phyloP scores from a whole-genome alignment of 2,329 filamentous ascomycete species.

The Alternaria burnsii region DNA sequence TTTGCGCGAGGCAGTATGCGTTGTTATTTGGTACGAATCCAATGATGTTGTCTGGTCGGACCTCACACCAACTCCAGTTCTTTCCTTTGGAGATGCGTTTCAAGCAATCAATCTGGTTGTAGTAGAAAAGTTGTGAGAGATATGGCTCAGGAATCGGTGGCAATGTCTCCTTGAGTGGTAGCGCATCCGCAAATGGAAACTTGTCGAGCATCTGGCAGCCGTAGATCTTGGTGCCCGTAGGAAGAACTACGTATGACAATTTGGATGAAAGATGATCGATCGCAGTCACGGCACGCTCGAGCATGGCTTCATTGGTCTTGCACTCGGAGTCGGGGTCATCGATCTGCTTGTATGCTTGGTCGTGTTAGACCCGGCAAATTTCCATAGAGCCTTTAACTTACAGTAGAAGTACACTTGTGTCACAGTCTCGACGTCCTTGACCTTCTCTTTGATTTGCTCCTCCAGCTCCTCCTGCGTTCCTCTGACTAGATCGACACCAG shows the following conservation, averaged over 20 bases:
- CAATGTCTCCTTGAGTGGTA: slow-evolving; percentile 41
- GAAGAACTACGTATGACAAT: slow-evolving; percentile 42
- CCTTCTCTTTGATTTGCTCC: slow-evolving; percentile 46
- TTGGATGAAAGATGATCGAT: slow-evolving; percentile 39
- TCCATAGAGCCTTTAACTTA: slow-evolving; percentile 10
- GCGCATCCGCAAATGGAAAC: slow-evolving; percentile 46
- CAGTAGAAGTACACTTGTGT: slow-evolving; percentile 55
- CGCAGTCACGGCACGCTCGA: slow-evolving; percentile 50
- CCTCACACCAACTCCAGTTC: slow-evolving; percentile 54
- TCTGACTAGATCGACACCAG: slow-evolving; percentile 53
- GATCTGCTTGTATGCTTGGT: slow-evolving; percentile 42
- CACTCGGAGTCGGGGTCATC: slow-evolving; percentile 40
- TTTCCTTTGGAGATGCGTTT: slow-evolving; percentile 49
- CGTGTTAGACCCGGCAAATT: not conserved
- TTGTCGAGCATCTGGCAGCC: slow-evolving; percentile 49
- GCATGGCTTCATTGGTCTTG: slow-evolving; percentile 49
- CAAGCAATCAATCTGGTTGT: slow-evolving; percentile 53
- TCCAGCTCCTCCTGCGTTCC: slow-evolving; percentile 45
- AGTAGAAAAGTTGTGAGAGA: slow-evolving; percentile 52
- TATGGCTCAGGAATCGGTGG: slow-evolving; percentile 48
- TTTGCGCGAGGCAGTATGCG: slow-evolving; percentile 51
- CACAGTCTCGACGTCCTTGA: slow-evolving; percentile 48
- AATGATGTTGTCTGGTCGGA: slow-evolving; percentile 54
- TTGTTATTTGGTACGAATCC: slow-evolving; percentile 55
- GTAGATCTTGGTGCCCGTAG: slow-evolving; percentile 53